Evolutionary conservation across 805 yeast species (phyloP).

Genomic region (Priceomyces medius): DNA sequence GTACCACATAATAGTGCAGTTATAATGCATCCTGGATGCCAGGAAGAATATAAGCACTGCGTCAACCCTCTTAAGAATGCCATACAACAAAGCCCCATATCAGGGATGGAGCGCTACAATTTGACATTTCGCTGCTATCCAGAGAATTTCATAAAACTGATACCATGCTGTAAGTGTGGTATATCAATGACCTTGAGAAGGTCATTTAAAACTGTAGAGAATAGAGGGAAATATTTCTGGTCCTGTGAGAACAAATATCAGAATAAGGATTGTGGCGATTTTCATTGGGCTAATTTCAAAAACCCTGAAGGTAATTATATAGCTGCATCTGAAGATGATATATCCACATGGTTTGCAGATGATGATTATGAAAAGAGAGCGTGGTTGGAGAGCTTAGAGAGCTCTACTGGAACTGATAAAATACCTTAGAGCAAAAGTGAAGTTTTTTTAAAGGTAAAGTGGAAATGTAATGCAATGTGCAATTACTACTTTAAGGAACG

Average conservation of each 20-base stretch:
- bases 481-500: too few species aligned
- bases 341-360: constrained; percentile 41
- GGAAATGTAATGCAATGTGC: too few species aligned
- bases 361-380: constrained; percentile 6
- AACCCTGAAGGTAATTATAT: constrained; percentile 26
- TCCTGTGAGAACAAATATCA: constrained; percentile 51
- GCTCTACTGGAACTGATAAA: too few species aligned
- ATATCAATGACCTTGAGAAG: constrained; percentile 55
- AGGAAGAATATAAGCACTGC: constrained; percentile 70
- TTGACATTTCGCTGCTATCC: constrained; percentile 63
- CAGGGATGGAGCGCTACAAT: constrained; percentile 56
- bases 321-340: constrained; percentile 29
- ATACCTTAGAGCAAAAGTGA: too few species aligned
- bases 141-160: constrained; percentile 27
- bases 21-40: constrained; percentile 78
- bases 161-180: constrained; percentile 51
- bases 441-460: too few species aligned
- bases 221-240: constrained; percentile 66
- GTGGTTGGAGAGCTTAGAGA: not conserved
- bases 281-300: constrained; percentile 50
- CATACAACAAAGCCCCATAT: constrained; percentile 38
- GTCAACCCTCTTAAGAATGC: constrained; percentile 48
- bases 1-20: constrained; percentile 68
- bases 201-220: constrained; percentile 44
- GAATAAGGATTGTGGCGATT: constrained; percentile 47